These are phyloP conservation scores for Calonectria crousiana DNA, from an alignment of 2,329 filamentous ascomycete species.

Conservation along the genomic window DNA sequence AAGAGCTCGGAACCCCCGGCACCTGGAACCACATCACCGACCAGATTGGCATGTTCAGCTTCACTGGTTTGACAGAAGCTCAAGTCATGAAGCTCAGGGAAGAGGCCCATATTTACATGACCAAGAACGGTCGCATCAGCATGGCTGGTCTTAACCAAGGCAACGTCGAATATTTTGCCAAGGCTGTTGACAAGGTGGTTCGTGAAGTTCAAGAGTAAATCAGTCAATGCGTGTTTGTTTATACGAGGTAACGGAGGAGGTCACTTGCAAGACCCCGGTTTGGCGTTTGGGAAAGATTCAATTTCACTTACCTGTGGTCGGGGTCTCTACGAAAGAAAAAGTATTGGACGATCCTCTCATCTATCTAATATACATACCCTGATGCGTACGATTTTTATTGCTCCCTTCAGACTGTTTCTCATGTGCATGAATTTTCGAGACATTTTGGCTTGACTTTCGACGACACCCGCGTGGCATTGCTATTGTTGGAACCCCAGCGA, in stretches of 20 bases:
- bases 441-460: neutral
- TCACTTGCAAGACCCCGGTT: slow-evolving; percentile 41
- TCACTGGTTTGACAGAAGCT: slow-evolving; percentile 81
- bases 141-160: slow-evolving; percentile 97
- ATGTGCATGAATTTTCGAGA: neutral
- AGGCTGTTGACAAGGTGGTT: slow-evolving; percentile 89
- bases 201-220: slow-evolving; percentile 38
- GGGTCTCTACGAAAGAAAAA: slow-evolving; percentile 40
- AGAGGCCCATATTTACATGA: slow-evolving; percentile 87
- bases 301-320: slow-evolving; percentile 40
- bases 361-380: slow-evolving; percentile 24
- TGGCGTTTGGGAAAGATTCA: slow-evolving; percentile 41
- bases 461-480: neutral
- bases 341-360: slow-evolving; percentile 38
- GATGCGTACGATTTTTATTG: slow-evolving; percentile 26
- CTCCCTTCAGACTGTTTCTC: slow-evolving; percentile 5
- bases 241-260: slow-evolving; percentile 42
- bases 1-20: slow-evolving; percentile 87
- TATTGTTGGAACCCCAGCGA: slow-evolving; percentile 7
- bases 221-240: slow-evolving; percentile 31
- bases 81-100: slow-evolving; percentile 79
- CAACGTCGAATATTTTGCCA: slow-evolving; percentile 94
- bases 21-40: slow-evolving; percentile 98
- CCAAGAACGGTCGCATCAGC: slow-evolving; percentile 97
- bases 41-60: slow-evolving; percentile 99